Conservation (phyloP, 1,284 basidiomycete species). For the Moniliophthora roreri region DNA sequence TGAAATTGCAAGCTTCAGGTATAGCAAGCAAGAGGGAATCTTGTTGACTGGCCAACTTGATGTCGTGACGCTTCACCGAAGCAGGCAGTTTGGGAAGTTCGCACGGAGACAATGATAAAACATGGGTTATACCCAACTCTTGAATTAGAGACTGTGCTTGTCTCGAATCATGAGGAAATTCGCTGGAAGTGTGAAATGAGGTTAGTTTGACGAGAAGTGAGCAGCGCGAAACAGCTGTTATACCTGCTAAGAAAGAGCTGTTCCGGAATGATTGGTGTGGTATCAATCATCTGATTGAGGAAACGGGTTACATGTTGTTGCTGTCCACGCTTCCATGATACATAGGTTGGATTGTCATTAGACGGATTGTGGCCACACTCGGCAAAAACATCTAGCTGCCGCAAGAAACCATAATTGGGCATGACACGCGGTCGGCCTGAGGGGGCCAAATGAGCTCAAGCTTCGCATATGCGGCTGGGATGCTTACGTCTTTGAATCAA, state of each 20-base stretch:
- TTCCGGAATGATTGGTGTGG: constrained; percentile 44
- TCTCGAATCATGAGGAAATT: constrained; percentile 50
- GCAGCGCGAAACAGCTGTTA: constrained; percentile 4
- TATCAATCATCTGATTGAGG: constrained; percentile 49
- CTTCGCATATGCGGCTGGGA: constrained; percentile 1
- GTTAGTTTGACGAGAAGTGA: background rate
- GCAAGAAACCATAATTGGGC: constrained; percentile 66
- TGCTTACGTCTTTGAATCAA: constrained; percentile 34
- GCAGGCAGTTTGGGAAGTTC: constrained; percentile 31
- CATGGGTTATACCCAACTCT: constrained; percentile 50
- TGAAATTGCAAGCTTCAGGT: constrained; percentile 41
- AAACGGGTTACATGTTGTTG: constrained; percentile 51
- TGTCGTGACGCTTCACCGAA: constrained; percentile 36
- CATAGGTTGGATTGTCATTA: constrained; percentile 42
- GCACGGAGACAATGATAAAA: constrained; percentile 51
- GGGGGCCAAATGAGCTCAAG: constrained; percentile 4
- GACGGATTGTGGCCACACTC: constrained; percentile 48
- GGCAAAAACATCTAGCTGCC: constrained; percentile 54
- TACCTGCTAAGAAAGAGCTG: constrained; percentile 52
- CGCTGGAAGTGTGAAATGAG: constrained; percentile 31
- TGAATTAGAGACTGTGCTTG: constrained; percentile 50
- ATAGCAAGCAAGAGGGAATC: constrained; percentile 43
- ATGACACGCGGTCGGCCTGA: constrained; percentile 53
- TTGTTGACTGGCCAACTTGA: constrained; percentile 36
- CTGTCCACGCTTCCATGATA: constrained; percentile 54